Evolutionary conservation across 495 filamentous ascomycete genomes (phyloP), one percentile per base, ranked within the genome.

Genomic region (Apiosordaria backusii): DNA sequence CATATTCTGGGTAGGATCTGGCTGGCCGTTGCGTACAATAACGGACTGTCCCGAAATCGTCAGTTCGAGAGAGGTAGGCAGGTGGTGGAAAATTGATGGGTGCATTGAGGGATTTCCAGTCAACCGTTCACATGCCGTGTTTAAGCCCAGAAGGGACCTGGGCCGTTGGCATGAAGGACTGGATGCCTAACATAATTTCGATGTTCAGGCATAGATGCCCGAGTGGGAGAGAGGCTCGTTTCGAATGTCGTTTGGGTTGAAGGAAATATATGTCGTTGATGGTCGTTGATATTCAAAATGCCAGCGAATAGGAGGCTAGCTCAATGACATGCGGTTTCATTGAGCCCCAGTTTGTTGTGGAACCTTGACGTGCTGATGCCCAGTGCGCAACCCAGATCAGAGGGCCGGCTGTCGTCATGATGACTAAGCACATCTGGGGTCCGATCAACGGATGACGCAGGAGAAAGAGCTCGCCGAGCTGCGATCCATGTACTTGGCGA

Each of bases 381-480:
- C 52, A 55, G 52, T n/a, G 24, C n/a, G 25, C 60, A 62, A 29
- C 5, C 26, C 3, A n/a, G 57, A 59, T 29, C 10, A n/a, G 19
- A 63, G n/a, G 22, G 52, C n/a, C n/a, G 1, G 4, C 19, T 21
- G 45, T 52, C 61, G 61, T 63, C 45, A 52, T 63, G 15, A 22
- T 62, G 22, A 27, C 35, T 55, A 60, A 19, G 58, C 18, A 4
- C 25, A n/a, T 4, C 25, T 6, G 58, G 15, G 24, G 58, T 26
- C 58, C 25, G 58, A 60, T 60, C 58, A 60, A 60, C 58, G 58
- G 58, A 60, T 60, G 58, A 60, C 58, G 58, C 58, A 26, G 23
- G 22, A 19, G 57, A 55, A 15, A 19, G n/a, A 45, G 35, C 35
- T 45, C 35, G 9, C 16, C 35, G 9, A 45, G 35, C 35, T 45